A percentile compares a stretch with the other conserved stretches of the same genome.
Evolutionary conservation across 805 yeast species (phyloP).

Genomic region (Kazachstania kunashirensis): DNA sequence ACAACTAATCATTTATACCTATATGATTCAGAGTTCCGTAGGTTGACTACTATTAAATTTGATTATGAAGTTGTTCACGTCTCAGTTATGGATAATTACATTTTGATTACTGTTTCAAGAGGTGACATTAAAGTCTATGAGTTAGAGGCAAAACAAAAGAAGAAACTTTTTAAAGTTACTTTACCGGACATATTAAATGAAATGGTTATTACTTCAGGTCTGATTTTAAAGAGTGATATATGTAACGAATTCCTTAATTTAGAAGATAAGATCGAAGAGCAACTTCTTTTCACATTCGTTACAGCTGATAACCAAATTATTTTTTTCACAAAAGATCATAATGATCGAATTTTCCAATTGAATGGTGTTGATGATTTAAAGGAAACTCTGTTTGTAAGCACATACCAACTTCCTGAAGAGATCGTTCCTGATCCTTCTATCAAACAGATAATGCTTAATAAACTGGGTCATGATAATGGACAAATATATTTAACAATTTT

Average conservation of each 20-base stretch:
- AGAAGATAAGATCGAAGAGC: slow-evolving; percentile 19
- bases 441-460: slow-evolving; percentile 55
- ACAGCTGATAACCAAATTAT: slow-evolving; percentile 71
- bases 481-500: slow-evolving; percentile 61
- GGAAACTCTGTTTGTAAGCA: slow-evolving; percentile 32
- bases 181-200: slow-evolving; percentile 32
- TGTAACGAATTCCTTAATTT: slow-evolving; percentile 33
- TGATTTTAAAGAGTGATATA: slow-evolving; percentile 44
- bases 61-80: slow-evolving; percentile 59
- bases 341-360: slow-evolving; percentile 32
- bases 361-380: slow-evolving; percentile 31
- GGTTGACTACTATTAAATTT: slow-evolving; percentile 39
- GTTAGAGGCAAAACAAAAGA: slow-evolving; percentile 29
- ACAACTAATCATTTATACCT: slow-evolving; percentile 55
- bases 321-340: slow-evolving; percentile 46
- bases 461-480: slow-evolving; percentile 50
- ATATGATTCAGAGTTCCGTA: slow-evolving; percentile 53
- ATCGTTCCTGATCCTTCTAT: slow-evolving; percentile 61
- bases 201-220: slow-evolving; percentile 59
- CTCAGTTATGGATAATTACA: slow-evolving; percentile 50
- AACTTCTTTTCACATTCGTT: slow-evolving; percentile 48
- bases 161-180: slow-evolving; percentile 29
- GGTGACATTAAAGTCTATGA: slow-evolving; percentile 62
- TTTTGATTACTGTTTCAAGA: slow-evolving; percentile 52
- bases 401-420: slow-evolving; percentile 29